Percentiles rank a stretch among this genome's conserved stretches.
Conservation (phyloP, 106 monocot genomes). For the Apostasia ramifera region DNA sequence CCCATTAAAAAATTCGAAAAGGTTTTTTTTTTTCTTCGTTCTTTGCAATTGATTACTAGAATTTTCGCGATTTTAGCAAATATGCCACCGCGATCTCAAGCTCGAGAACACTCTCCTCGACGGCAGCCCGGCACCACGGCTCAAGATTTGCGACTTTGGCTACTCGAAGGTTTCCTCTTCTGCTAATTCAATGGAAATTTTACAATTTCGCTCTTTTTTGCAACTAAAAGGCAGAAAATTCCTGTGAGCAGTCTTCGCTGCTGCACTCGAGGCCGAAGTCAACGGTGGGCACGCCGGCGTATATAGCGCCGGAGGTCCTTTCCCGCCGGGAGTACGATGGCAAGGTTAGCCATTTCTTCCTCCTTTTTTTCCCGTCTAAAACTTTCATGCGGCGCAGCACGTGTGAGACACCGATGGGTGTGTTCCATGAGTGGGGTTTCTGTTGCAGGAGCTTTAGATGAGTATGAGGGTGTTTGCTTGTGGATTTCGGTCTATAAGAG, state of each 20-base stretch:
- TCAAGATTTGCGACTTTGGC: conserved; percentile 92
- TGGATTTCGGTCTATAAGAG: not conserved
- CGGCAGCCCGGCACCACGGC: conserved; percentile 74
- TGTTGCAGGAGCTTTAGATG: too few species aligned
- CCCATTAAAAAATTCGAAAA: not conserved
- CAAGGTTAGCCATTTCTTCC: conserved; percentile 18
- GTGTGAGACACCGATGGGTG: too few species aligned
- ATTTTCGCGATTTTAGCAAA: conserved; percentile 37
- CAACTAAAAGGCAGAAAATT: not conserved
- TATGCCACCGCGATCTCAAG: conserved; percentile 84
- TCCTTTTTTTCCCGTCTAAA: too few species aligned
- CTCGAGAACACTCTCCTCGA: conserved; percentile 91
- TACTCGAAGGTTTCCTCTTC: conserved; percentile 65
- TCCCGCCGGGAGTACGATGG: conserved; percentile 71
- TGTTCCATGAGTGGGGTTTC: too few species aligned
- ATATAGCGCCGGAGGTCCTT: conserved; percentile 87
- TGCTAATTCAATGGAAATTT: not conserved
- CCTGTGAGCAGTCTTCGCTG: conserved; percentile 48
- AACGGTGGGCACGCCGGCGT: conserved; percentile 85
- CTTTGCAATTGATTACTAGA: not conserved
- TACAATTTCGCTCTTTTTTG: not conserved
- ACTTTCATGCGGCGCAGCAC: too few species aligned
- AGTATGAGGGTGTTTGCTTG: not conserved
- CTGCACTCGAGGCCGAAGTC: conserved; percentile 75
- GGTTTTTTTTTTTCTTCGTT: not conserved